phyloP scores from a whole-genome alignment of 75 land plant species.

The Pinus taeda region DNA sequence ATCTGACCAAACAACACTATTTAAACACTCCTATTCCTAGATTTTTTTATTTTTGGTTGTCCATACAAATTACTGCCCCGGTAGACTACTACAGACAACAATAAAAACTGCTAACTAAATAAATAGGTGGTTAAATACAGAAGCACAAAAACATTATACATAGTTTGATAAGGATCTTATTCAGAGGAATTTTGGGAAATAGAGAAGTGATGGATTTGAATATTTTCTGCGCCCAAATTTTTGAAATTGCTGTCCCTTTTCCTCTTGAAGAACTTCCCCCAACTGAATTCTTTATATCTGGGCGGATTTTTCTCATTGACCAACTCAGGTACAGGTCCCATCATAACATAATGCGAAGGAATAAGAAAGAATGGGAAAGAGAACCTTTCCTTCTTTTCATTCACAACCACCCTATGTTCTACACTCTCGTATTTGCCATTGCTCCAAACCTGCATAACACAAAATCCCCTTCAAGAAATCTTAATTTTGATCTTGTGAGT shows the following conservation, averaged over 20 bases:
- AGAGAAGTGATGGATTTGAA: constrained; percentile 63
- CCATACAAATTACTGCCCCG: no score
- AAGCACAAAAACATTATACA: no score
- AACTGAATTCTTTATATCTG: constrained; percentile 55
- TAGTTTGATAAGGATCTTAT: no score
- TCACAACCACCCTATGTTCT: constrained; percentile 26
- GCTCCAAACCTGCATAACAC: constrained; percentile 64
- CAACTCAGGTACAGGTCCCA: constrained; percentile 55
- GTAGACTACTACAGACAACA: no score
- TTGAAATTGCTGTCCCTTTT: constrained; percentile 61
- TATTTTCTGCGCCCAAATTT: constrained; percentile 59
- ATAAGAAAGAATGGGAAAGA: constrained; percentile 72
- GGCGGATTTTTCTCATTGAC: constrained; percentile 37
- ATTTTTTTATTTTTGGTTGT: no score
- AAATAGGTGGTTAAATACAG: no score
- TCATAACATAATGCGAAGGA: constrained; percentile 38
- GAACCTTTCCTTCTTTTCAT: constrained; percentile 45
- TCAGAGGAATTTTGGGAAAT: background rate
- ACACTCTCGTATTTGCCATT: constrained; percentile 58
- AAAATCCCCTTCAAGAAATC: background rate
- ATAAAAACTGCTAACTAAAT: no score
- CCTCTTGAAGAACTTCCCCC: constrained; percentile 57
- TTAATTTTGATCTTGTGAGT: no score
- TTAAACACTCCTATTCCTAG: no score
- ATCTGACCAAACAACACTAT: no score